These are phyloP conservation scores for Lagenidium sp. DNA, from an alignment of 352 stramenopile genomes.

Conservation along the genomic window DNA sequence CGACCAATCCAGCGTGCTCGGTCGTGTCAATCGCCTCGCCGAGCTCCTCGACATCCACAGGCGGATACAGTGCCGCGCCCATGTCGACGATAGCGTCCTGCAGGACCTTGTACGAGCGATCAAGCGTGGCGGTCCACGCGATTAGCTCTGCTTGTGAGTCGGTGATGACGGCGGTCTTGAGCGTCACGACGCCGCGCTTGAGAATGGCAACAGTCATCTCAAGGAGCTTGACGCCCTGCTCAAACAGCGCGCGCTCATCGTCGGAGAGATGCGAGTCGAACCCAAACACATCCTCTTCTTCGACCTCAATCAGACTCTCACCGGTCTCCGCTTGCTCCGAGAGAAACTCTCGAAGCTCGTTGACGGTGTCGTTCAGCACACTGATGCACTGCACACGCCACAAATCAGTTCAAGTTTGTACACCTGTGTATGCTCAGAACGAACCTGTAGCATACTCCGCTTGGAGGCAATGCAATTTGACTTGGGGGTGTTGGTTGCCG, in stretches of 20 bases:
- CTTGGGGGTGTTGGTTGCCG: constrained; percentile 56
- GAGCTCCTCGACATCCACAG: constrained; percentile 58
- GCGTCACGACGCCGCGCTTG: constrained; percentile 74
- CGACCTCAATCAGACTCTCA: constrained; percentile 33
- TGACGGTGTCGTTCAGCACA: constrained; percentile 74
- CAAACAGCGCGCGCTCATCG: constrained; percentile 59
- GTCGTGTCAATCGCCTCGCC: constrained; percentile 20
- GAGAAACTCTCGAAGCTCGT: constrained; percentile 73
- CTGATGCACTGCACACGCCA: constrained; percentile 43
- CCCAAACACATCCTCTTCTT: constrained; percentile 61
- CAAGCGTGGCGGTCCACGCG: constrained; percentile 56
- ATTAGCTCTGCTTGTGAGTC: constrained; percentile 53
- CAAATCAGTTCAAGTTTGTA: neutral
- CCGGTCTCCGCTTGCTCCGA: constrained; percentile 24
- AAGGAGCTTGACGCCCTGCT: constrained; percentile 56
- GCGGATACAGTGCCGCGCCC: constrained; percentile 71
- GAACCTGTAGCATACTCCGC: constrained; percentile 78
- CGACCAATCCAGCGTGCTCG: constrained; percentile 21
- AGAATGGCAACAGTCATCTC: constrained; percentile 65
- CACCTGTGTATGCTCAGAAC: neutral
- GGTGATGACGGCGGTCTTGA: constrained; percentile 61
- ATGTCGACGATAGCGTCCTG: constrained; percentile 74
- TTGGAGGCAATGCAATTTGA: constrained; percentile 84
- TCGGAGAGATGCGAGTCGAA: constrained; percentile 70
- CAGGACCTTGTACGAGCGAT: constrained; percentile 47